Evolutionary conservation across 163 green algal genomes (phyloP), one percentile per base, ranked within the genome.

Genomic region (Scenedesmus sp.): DNA sequence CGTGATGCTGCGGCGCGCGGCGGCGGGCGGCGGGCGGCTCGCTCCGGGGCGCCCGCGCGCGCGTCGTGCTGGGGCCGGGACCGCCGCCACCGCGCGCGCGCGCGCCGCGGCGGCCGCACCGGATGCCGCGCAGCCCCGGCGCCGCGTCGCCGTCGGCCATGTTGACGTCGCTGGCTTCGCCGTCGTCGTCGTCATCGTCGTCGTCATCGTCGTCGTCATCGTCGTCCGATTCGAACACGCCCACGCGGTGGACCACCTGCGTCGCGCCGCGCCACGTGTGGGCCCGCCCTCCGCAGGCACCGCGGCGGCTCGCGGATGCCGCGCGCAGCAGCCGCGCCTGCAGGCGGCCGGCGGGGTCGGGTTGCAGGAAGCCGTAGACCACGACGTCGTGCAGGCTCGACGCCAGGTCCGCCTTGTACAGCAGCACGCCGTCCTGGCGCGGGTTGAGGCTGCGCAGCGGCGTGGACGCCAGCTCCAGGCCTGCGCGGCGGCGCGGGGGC

Each of bases 381-480:
- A 88, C 69, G 4, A 87, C 69, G 29, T 87, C 80, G 29, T 83
- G 75, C 70, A 88, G 57, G 2, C 63, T 78, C 13, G 48, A 81
- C 26, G 60, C 22, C 70, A 81, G 31, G 45, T 87, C 73, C 36
- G 80, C 75, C 51, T 80, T 81, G 64, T 85, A 86, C 3, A 88
- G 70, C 33, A 88, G 70, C 28, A 78, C 80, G 17, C 80, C 81
- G 63, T 88, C 83, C 50, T 84, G 78, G 4, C 53, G 33, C 2
- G 45, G 22, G 14, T 62, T 33, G 33, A 86, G 20, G 22, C 44
- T 73, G 29, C 44, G 54, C 42, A 86, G 75, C 34, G 47, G 69
- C 60, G 73, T 36, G 48, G 75, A 66, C 65, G 73, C 63, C 33
- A 86, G 63, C 74, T 81, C 62, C 63, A 81, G 74, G 24, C 74